phyloP scores from a whole-genome alignment of 176 grass and related monocot genomes.

The Avena atlantica region DNA sequence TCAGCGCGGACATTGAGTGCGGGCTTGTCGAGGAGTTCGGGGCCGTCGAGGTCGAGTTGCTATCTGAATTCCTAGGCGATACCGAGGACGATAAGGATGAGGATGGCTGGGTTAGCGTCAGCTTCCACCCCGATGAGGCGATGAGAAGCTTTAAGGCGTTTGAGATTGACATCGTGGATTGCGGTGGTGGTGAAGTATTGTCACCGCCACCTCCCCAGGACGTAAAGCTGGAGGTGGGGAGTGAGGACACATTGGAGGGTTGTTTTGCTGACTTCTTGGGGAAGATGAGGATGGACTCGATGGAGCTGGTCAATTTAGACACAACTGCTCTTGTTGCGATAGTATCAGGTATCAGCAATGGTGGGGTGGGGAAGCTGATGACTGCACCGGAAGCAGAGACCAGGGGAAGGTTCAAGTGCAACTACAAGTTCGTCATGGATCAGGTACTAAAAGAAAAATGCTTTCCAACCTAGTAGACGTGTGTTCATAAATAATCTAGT shows the following conservation, averaged over 20 bases:
- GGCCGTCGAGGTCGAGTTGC: constrained; percentile 64
- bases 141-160: constrained; percentile 59
- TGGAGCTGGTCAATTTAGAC: constrained; percentile 81
- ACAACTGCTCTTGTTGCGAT: constrained; percentile 80
- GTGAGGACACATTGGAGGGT: constrained; percentile 12
- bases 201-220: not conserved
- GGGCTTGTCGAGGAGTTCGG: constrained; percentile 62
- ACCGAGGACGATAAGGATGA: constrained; percentile 55
- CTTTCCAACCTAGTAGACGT: constrained; percentile 1
- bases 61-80: constrained; percentile 48
- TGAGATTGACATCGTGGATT: constrained; percentile 55
- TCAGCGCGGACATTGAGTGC: constrained; percentile 46
- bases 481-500: constrained; percentile 23
- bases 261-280: constrained; percentile 48
- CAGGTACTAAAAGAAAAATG: constrained; percentile 54
- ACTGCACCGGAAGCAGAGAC: constrained; percentile 49
- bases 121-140: constrained; percentile 40
- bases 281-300: constrained; percentile 54
- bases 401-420: constrained; percentile 79
- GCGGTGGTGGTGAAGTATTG: not conserved
- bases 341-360: constrained; percentile 92
- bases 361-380: constrained; percentile 64
- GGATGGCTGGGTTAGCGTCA: constrained; percentile 61
- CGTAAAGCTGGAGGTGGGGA: not conserved
- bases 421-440: constrained; percentile 84